Base-by-base conservation (phyloP, 495 filamentous ascomycete species). In the Chaetomidium leptoderma region DNA sequence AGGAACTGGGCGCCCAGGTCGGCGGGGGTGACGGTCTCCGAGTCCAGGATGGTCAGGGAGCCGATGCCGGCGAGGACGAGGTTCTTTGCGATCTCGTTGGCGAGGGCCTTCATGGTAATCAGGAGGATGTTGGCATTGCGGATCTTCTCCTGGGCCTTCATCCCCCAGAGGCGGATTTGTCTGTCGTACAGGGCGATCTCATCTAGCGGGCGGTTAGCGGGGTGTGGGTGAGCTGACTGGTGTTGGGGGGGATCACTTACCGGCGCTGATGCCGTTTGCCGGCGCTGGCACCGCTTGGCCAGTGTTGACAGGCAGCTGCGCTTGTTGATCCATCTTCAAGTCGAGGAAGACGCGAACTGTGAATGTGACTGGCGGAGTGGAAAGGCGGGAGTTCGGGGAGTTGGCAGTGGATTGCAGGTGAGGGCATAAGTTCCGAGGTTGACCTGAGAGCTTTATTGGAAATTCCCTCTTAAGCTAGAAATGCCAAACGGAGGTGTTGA, bases 161-260 rank as follows among this genome's bases (percentile, higher is more conserved):
- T 87, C 49, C 93, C 93, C 93, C 93, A 98, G 29, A 98, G 83
- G n/a, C 93, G 89, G 66, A 97, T 96, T 71, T 98, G 93, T 21
- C 93, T 87, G 72, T 98, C 93, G 73, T 98, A 98, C 23, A 98
- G 83, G 36, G 95, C 95, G 66, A 97, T 96, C 67, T 98, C 93
- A 74, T 96, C 93, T 95, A 60, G 26, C 14, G 16, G 21, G 17
- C 6, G 13, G 50, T 63, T 39, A 61, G 56, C 11, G 13, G 35
- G 40, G 1, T 24, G 40, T 32, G 27, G n/a, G 24, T 21, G 13
- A 27, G 11, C 8, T 1, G 26, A n/a, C 8, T 24, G 2, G 23
- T 36, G 6, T 14, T n/a, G 16, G 13, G n/a, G 42, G 16, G 8
- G 29, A 44, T 17, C 5, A 55, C 63, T 57, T 65, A 66, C 71